Percentiles rank a stretch among this genome's conserved stretches.
These are phyloP conservation scores for Eutrema japonicum DNA, from an alignment of 345 rosid genomes.

Conservation along the genomic window DNA sequence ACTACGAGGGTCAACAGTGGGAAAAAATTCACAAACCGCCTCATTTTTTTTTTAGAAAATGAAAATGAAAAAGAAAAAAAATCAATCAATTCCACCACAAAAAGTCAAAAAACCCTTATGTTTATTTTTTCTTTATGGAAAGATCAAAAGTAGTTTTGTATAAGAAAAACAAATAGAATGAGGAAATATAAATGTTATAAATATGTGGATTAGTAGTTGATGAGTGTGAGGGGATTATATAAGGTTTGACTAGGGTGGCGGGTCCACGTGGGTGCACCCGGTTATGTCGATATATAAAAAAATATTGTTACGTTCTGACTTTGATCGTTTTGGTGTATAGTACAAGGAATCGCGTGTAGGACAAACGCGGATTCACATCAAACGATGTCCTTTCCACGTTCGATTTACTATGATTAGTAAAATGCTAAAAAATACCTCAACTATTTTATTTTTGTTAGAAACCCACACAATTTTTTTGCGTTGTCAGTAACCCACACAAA, in stretches of 20 bases:
- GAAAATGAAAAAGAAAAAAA: neutral
- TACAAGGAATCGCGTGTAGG: conserved; percentile 42
- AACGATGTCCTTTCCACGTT: conserved; percentile 33
- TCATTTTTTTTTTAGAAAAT: conserved; percentile 19
- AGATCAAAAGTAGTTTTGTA: conserved; percentile 4
- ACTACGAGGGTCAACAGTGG: conserved; percentile 38
- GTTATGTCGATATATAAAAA: conserved; percentile 1
- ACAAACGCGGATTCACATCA: conserved; percentile 44
- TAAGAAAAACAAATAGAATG: neutral
- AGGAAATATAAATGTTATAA: conserved; percentile 17
- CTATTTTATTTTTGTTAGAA: too few species aligned
- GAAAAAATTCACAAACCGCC: conserved; percentile 5
- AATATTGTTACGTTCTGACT: conserved; percentile 34
- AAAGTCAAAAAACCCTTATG: conserved; percentile 22
- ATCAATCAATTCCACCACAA: conserved; percentile 29
- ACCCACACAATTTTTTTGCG: too few species aligned
- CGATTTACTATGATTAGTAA: conserved; percentile 9
- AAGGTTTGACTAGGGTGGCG: conserved; percentile 28
- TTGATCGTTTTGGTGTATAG: conserved; percentile 28
- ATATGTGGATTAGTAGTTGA: conserved; percentile 19
- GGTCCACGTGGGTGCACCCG: conserved; percentile 38
- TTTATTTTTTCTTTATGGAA: neutral
- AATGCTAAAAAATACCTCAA: too few species aligned
- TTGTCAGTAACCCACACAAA: too few species aligned
- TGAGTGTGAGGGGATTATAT: conserved; percentile 23